Evolutionary conservation across 1,284 basidiomycete species (phyloP), one percentile per base, ranked within the genome.

Genomic region (Ceratobasidium sp.): DNA sequence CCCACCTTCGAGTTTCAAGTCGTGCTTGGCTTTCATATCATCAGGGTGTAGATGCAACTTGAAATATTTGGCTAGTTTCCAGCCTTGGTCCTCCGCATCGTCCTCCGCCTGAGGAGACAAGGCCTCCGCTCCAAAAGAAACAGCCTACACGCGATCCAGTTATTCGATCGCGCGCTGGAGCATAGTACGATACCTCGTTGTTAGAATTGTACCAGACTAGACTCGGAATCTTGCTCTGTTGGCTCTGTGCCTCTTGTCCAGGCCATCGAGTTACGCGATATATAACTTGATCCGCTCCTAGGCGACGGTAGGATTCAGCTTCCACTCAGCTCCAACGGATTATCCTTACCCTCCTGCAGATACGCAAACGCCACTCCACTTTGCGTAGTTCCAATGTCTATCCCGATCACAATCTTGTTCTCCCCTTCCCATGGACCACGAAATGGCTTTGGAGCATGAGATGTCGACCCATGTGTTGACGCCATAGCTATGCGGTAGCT

Each of bases 1-100:
- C 46, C 23, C 25, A 56, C 40, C 59, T 4, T 64, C 59, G 3
- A 62, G 44, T 18, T 25, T 30, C 21, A 54, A n/a, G 16, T 60
- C 36, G 30, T 54, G 49, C 12, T 56, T 44, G 18, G 42, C 28
- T 61, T 23, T 48, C 21, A 73, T 16, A 21, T 53, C 54, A 18
- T 44, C 46, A 5, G 73, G 73, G 44, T 73, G 73, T 3, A 73
- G 42, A 42, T 72, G 59, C 7, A 72, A 46, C 53, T 72, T 73
- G 28, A 73, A 73, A 46, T 69, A 28, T 49, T 69, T 73, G 54
- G 72, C 72, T 4, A 58, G 53, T 53, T 59, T 30, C 72, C 72
- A 73, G n/a, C 46, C 53, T 7, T 53, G 23, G 3, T 66, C 73
- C 16, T 64, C 61, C 9, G 61, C 73, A 14, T 59, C 54, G 2